These are phyloP conservation scores for Diaporthe caulivora DNA, from an alignment of 2,329 filamentous ascomycete genomes.

Conservation along the genomic window DNA sequence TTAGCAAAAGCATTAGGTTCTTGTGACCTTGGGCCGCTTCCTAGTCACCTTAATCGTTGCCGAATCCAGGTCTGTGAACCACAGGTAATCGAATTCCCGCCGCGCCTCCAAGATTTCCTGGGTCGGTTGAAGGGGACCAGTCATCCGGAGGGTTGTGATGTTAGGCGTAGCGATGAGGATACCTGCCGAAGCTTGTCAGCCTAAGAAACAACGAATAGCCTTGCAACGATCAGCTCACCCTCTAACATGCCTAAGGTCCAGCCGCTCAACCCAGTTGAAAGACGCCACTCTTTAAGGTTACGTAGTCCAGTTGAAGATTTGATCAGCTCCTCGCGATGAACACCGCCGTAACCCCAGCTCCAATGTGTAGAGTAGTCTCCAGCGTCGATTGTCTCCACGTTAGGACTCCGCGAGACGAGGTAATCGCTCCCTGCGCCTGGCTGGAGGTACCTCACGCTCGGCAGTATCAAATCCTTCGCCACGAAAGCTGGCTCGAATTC, in stretches of 20 bases:
- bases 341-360: neutral
- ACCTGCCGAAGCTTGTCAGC: neutral
- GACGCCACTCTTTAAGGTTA: neutral
- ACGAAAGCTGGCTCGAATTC: neutral
- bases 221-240: neutral
- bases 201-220: neutral
- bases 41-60: neutral
- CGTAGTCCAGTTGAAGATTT: neutral
- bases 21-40: too few species aligned
- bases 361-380: neutral
- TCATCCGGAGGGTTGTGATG: neutral
- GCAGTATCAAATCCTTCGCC: neutral
- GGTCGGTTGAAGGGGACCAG: neutral
- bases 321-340: neutral
- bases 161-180: neutral
- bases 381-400: neutral
- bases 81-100: neutral
- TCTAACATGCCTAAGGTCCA: neutral
- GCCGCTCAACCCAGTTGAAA: neutral
- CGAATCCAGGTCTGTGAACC: neutral
- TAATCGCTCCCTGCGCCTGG: neutral
- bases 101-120: too few species aligned
- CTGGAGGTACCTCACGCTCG: neutral
- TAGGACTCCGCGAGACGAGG: neutral
- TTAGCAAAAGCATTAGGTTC: neutral